These are phyloP conservation scores for Sclerotinia borealis DNA, from an alignment of 2,329 filamentous ascomycete genomes.

Conservation along the genomic window DNA sequence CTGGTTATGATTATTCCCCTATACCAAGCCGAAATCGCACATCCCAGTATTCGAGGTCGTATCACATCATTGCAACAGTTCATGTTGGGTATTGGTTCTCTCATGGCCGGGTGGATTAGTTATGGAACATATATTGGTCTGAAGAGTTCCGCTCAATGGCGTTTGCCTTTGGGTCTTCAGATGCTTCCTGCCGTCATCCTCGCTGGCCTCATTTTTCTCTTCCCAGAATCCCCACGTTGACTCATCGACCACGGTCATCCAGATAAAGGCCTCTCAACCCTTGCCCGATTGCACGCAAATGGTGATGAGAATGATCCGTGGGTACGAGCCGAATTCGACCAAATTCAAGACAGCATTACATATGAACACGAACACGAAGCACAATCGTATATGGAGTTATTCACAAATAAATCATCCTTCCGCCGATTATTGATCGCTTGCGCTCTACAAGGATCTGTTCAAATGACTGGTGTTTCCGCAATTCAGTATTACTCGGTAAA, in stretches of 20 bases:
- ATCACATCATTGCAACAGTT: slow-evolving; percentile 75
- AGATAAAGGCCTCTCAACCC: slow-evolving; percentile 50
- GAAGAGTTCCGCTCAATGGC: slow-evolving; percentile 32
- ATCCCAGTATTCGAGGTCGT: slow-evolving; percentile 66
- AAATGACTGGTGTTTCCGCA: slow-evolving; percentile 60
- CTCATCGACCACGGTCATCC: slow-evolving; percentile 54
- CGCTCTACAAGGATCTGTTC: slow-evolving; percentile 55
- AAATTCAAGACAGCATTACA: slow-evolving; percentile 57
- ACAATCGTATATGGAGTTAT: slow-evolving; percentile 56
- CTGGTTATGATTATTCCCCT: slow-evolving; percentile 16
- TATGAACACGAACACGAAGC: slow-evolving; percentile 53
- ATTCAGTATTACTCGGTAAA: slow-evolving; percentile 58
- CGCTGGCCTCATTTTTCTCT: slow-evolving; percentile 51
- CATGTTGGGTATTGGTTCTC: slow-evolving; percentile 71
- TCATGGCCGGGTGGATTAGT: slow-evolving; percentile 67
- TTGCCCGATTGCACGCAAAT: slow-evolving; percentile 55
- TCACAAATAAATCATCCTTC: slow-evolving; percentile 54
- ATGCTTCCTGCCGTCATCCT: slow-evolving; percentile 50
- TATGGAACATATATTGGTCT: slow-evolving; percentile 47
- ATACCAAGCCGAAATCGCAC: slow-evolving; percentile 66
- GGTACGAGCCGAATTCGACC: slow-evolving; percentile 57
- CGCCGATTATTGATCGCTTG: slow-evolving; percentile 56
- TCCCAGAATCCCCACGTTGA: slow-evolving; percentile 61
- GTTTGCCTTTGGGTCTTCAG: slow-evolving; percentile 45
- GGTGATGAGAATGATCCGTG: slow-evolving; percentile 53